A percentile compares a stretch with the other conserved stretches of the same genome.
These are phyloP conservation scores for Yamadazyma diddensiae DNA, from an alignment of 1,139 yeast species.

Conservation along the genomic window DNA sequence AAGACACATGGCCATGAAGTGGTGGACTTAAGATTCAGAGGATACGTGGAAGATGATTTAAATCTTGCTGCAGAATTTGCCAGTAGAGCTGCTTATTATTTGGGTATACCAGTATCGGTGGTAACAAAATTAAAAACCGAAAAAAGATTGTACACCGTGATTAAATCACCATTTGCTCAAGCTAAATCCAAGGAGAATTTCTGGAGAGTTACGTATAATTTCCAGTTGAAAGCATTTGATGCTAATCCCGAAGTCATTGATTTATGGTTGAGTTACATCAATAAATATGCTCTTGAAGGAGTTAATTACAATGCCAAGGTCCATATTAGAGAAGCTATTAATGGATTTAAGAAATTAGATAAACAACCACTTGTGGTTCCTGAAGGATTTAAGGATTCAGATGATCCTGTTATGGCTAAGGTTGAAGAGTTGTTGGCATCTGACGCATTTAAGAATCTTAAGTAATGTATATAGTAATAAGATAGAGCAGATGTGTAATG, in stretches of 20 bases:
- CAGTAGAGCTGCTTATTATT: slow-evolving; percentile 81
- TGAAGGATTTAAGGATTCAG: slow-evolving; percentile 34
- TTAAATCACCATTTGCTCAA: slow-evolving; percentile 89
- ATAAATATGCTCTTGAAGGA: slow-evolving; percentile 75
- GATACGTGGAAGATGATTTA: slow-evolving; percentile 68
- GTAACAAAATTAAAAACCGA: slow-evolving; percentile 67
- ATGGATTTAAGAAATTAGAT: slow-evolving; percentile 38
- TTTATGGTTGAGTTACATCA: slow-evolving; percentile 73
- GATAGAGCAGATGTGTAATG: too few relatives aligned
- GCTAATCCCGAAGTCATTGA: slow-evolving; percentile 84
- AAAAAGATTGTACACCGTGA: slow-evolving; percentile 81
- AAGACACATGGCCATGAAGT: slow-evolving; percentile 68
- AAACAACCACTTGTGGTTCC: slow-evolving; percentile 32
- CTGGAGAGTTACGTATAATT: slow-evolving; percentile 79
- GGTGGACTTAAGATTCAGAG: slow-evolving; percentile 68
- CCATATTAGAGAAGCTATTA: slow-evolving; percentile 54
- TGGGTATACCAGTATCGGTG: slow-evolving; percentile 73
- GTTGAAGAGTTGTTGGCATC: slow-evolving; percentile 67
- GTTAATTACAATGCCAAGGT: slow-evolving; percentile 80
- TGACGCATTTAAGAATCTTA: slow-evolving; percentile 46
- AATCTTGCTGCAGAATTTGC: slow-evolving; percentile 84
- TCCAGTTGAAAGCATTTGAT: slow-evolving; percentile 74
- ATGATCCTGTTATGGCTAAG: slow-evolving; percentile 66
- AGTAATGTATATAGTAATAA: not conserved
- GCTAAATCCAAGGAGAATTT: slow-evolving; percentile 95